Conservation (phyloP, 345 rosid genomes). For the Corchorus capsularis region DNA sequence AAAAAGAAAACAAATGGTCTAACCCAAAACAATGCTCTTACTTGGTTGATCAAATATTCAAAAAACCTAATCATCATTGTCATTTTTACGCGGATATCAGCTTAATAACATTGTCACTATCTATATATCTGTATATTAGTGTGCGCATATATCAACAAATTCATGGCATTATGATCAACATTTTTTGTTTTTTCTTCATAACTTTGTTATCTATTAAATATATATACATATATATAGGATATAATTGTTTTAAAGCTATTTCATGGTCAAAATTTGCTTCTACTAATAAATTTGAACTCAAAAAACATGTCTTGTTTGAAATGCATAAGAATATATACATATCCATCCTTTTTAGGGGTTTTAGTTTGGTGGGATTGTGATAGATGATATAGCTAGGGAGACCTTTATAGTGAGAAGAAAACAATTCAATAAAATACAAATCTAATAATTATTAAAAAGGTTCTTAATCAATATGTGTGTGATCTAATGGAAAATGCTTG, state of each 20-base stretch:
- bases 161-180: neutral
- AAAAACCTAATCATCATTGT: neutral
- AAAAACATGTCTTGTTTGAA: neutral
- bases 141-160: neutral
- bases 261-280: too few species aligned
- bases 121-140: too few species aligned
- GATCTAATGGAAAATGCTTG: neutral
- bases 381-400: neutral
- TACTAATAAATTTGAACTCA: neutral
- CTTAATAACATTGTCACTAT: neutral
- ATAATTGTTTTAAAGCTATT: too few species aligned
- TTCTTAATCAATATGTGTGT: neutral
- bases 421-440: neutral
- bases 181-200: too few species aligned
- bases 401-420: neutral
- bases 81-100: too few species aligned
- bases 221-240: too few species aligned
- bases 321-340: neutral
- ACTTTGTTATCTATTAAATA: too few species aligned
- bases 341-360: neutral
- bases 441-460: neutral
- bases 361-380: slow-evolving; percentile 11
- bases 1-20: neutral
- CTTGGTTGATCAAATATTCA: neutral
- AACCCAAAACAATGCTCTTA: neutral